Conservation (phyloP, 2,329 filamentous ascomycete species). For the Sarocladium strictum region DNA sequence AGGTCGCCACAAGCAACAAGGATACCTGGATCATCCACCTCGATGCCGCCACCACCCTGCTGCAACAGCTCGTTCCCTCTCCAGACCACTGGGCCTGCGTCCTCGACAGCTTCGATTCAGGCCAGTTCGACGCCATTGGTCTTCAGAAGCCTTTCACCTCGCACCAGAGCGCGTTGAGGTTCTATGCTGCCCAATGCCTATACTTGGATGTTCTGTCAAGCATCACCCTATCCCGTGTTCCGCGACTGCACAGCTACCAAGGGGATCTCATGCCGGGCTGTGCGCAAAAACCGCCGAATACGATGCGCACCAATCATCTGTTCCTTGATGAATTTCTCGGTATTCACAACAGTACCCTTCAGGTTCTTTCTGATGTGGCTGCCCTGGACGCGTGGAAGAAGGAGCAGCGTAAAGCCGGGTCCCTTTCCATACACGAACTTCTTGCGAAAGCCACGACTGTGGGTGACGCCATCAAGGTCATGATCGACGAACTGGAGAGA, state of each 20-base stretch:
- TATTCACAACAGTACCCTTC: constrained; percentile 50
- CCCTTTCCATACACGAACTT: constrained; percentile 39
- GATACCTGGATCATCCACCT: constrained; percentile 45
- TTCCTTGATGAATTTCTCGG: constrained; percentile 47
- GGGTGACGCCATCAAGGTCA: constrained; percentile 27
- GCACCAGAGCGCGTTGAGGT: constrained; percentile 40
- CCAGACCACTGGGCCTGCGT: constrained; percentile 31
- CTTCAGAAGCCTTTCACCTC: constrained; percentile 34
- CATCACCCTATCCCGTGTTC: constrained; percentile 36
- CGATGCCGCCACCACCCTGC: constrained; percentile 37
- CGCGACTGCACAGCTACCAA: constrained; percentile 37
- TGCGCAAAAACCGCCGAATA: constrained; percentile 17
- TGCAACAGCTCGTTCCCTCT: constrained; percentile 40
- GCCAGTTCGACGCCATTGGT: constrained; percentile 2
- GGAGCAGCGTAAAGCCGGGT: constrained; percentile 33
- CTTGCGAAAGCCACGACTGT: constrained; percentile 37
- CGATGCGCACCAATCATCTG: constrained; percentile 17
- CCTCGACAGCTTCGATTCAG: constrained; percentile 16
- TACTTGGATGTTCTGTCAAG: constrained; percentile 45
- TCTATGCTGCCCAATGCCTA: constrained; percentile 40
- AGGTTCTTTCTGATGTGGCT: constrained; percentile 48
- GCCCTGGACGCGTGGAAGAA: constrained; percentile 51
- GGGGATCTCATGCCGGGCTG: constrained; percentile 29
- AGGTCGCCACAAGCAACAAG: constrained; percentile 38
- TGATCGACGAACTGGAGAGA: background rate